Evolutionary conservation across 2,329 filamentous ascomycete species (phyloP), one percentile per base, ranked within the genome.

Genomic region (Nannizziopsis barbatae): DNA sequence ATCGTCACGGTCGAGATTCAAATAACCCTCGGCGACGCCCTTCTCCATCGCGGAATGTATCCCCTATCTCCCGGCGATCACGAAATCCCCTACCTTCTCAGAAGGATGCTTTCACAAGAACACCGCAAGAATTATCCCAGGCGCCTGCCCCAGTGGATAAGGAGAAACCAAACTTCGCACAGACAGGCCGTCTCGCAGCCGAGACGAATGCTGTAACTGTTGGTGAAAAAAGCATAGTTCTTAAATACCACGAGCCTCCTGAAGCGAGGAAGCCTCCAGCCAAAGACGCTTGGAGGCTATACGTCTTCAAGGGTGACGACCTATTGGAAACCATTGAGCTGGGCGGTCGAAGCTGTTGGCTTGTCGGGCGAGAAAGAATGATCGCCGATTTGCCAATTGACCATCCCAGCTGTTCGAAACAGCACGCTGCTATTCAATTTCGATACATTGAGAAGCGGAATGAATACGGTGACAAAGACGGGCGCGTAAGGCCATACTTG

Each of bases 361-460:
- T 98, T 18, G 71, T 95, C 7, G 92, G 92, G 0, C 76, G 89
- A 41, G 89, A 95, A 58, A 65, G 76, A 46, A 71, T 82, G 4
- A 83, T 98, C 2, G 87, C 86, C 1, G 92, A 98, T 62, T 72
- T 95, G 50, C 71, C 79, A 1, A 78, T 93, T 6, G 87, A 94
- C 61, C 90, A 98, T 62, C 88, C 89, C 0, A 95, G 87, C 65
- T 81, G 88, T 60, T 94, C 87, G 64, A 93, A 93, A 66, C 92
- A 98, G 67, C 92, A 98, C 65, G 90, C 90, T 0, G 92, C 89
- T 7, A 77, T 98, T 38, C 92, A 98, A 63, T 98, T 98, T 60
- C 80, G 92, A 33, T 82, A 87, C 61, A 79, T 84, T 15, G 84
- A 87, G 60, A 88, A 83, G 66, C 79, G 79, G 53, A 87, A 93